phyloP scores from a whole-genome alignment of 306 rosid species.

The Quercus wislizeni region DNA sequence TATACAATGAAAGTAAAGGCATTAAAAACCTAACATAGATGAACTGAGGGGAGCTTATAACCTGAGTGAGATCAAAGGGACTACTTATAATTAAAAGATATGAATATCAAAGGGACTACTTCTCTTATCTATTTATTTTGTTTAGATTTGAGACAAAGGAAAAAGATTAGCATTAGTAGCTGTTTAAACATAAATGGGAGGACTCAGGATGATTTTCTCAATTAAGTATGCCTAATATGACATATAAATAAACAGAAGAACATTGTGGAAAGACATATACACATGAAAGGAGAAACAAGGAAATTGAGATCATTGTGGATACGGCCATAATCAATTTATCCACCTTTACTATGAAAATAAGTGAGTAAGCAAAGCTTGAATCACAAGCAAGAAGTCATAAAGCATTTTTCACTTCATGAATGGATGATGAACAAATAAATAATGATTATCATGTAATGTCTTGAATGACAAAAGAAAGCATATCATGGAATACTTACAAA shows the following conservation, averaged over 20 bases:
- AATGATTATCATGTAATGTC: background rate
- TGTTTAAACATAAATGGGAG: background rate
- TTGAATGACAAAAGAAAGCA: background rate
- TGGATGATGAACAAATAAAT: background rate
- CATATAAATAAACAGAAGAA: background rate
- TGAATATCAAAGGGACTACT: background rate
- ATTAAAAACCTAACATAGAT: background rate
- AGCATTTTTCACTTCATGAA: background rate
- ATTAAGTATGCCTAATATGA: background rate
- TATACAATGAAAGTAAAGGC: background rate
- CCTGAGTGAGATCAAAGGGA: background rate
- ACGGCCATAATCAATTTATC: too few species aligned
- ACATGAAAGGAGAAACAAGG: background rate
- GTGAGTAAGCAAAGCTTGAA: background rate
- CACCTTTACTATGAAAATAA: background rate
- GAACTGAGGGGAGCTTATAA: background rate
- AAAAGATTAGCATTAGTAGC: background rate
- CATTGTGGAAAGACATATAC: background rate
- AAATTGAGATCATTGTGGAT: background rate
- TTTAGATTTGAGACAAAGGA: too few species aligned
- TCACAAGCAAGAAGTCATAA: background rate
- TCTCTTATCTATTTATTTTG: too few species aligned
- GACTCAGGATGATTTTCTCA: background rate
- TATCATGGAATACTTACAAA: background rate
- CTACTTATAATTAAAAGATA: background rate